Evolutionary conservation across 495 filamentous ascomycete genomes (phyloP).

Genomic region (Xylaria sp.): DNA sequence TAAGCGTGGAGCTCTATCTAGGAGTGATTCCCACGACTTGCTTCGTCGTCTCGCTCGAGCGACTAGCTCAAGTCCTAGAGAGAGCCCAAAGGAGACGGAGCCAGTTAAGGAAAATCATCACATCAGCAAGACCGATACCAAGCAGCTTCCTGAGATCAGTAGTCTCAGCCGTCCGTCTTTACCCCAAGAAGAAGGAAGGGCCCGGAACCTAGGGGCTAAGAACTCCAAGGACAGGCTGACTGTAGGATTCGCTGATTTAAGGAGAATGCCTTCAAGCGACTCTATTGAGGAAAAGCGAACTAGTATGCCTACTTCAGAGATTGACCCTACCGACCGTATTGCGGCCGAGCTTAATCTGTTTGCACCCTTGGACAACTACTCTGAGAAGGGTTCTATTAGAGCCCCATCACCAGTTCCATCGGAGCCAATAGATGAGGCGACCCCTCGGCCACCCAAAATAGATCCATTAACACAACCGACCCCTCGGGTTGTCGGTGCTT

Average conservation of each 20-base stretch:
- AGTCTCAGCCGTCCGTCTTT: constrained; percentile 29
- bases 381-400: constrained; percentile 59
- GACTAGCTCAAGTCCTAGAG: constrained; percentile 60
- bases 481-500: constrained; percentile 58
- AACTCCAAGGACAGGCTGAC: constrained; percentile 41
- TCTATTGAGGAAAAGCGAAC: constrained; percentile 46
- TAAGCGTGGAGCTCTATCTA: constrained; percentile 19
- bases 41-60: constrained; percentile 68
- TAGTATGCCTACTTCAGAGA: constrained; percentile 55
- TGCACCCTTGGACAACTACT: constrained; percentile 59
- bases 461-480: constrained; percentile 59
- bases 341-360: constrained; percentile 61
- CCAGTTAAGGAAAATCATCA: background rate
- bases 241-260: constrained; percentile 51
- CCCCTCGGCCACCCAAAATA: constrained; percentile 49
- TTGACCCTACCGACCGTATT: constrained; percentile 63
- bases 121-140: constrained; percentile 28
- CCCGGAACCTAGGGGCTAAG: constrained; percentile 37
- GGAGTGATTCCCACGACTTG: constrained; percentile 70
- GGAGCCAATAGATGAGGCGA: constrained; percentile 49
- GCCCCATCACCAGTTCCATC: constrained; percentile 50
- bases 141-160: constrained; percentile 21
- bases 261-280: constrained; percentile 44
- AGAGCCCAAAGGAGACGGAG: constrained; percentile 24
- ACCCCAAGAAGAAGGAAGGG: constrained; percentile 29